Evolutionary conservation across 2,329 filamentous ascomycete genomes (phyloP), one percentile per base, ranked within the genome.

Genomic region (Calonectria fujianensis): DNA sequence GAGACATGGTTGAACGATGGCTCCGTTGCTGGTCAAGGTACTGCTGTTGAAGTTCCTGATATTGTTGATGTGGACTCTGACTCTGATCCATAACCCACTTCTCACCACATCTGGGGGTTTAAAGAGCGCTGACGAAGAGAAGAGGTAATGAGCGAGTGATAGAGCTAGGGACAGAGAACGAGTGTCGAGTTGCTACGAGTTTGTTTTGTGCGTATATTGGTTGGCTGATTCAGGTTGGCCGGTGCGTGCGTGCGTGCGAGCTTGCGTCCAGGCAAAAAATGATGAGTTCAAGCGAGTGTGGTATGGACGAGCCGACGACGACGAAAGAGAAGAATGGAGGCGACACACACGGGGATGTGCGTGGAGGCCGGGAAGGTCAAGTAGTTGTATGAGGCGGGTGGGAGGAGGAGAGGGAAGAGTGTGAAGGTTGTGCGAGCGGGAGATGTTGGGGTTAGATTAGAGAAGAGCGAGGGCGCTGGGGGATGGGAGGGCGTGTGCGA

Each of bases 11-110:
- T 14, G 76, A 68, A 54, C 79, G 78, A 29, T 79, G 78, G 31
- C 77, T 78, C n/a, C 76, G 77, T 61, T 75, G 73, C 4, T 76
- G 76, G 51, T 74, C 72, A 31, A 79, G 76, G 50, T 77, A 76
- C 65, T 80, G 74, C 11, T 79, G 74, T 11, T 79, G 77, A 1
- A 77, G 77, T 27, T 63, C 41, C 54, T 52, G 68, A 31, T 61
- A 48, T 52, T 63, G 67, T 54, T 77, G 78, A n/a, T 78, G 82
- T 50, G 81, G 81, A 70, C 77, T 80, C 71, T 81, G 82, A 75
- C 76, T 82, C 72, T 77, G 80, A 76, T 86, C 83, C 84, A 86
- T 84, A 77, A 74, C 75, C 74, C 71, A 72, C 77, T 74, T 63
- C 75, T 80, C 75, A 71, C 82, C 78, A 81, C 79, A 81, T 85